phyloP scores from a whole-genome alignment of 2,329 filamentous ascomycete species.

The Celoporthe dispersa region DNA sequence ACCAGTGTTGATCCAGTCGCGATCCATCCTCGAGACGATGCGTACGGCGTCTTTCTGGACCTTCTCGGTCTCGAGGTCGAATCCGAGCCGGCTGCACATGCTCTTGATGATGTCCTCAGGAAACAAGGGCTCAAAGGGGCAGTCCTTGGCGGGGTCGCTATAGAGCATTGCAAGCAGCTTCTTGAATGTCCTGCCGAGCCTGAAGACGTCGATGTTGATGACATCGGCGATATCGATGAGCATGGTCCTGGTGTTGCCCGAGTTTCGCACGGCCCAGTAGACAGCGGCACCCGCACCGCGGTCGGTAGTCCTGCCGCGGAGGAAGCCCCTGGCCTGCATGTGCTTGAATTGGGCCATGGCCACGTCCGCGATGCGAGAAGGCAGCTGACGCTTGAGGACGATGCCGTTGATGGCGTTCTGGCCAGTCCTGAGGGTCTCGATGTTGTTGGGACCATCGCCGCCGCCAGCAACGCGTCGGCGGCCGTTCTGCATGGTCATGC shows the following conservation, averaged over 20 bases:
- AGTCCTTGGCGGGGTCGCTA: constrained; percentile 42
- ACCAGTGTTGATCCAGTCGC: constrained; percentile 97
- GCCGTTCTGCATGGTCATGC: constrained; percentile 61
- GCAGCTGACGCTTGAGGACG: constrained; percentile 59
- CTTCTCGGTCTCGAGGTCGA: constrained; percentile 77
- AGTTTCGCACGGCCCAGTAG: constrained; percentile 83
- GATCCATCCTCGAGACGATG: constrained; percentile 89
- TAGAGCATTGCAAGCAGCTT: constrained; percentile 73
- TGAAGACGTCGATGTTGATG: constrained; percentile 83
- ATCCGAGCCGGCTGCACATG: constrained; percentile 91
- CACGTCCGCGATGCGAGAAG: constrained; percentile 44
- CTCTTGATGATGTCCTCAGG: constrained; percentile 90
- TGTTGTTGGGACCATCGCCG: constrained; percentile 58
- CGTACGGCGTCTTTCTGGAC: constrained; percentile 88
- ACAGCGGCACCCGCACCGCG: constrained; percentile 90
- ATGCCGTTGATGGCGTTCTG: constrained; percentile 15
- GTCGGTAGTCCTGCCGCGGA: constrained; percentile 82
- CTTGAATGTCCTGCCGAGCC: constrained; percentile 88
- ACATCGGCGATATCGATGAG: constrained; percentile 94
- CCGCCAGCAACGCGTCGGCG: constrained; percentile 54
- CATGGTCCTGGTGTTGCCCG: constrained; percentile 82
- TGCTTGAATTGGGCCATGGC: constrained; percentile 59
- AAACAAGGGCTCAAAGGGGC: constrained; percentile 68
- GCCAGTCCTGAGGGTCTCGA: constrained; percentile 48
- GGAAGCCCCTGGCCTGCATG: constrained; percentile 60